A percentile compares a stretch with the other conserved stretches of the same genome.
Conservation (phyloP, 2,329 filamentous ascomycete genomes). For the Rutstroemia sydowiana region DNA sequence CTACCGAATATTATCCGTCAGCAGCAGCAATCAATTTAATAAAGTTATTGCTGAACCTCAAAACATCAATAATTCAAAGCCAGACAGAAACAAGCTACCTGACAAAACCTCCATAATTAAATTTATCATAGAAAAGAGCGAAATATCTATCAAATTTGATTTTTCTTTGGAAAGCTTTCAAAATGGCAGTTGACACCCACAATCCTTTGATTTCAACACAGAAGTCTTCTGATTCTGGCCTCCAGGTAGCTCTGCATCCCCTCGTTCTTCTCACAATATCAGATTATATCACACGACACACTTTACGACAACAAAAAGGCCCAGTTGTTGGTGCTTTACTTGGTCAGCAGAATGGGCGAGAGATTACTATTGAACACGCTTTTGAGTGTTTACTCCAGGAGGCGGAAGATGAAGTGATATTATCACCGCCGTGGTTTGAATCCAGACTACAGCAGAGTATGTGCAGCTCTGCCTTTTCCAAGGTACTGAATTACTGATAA, state of each 20-base stretch:
- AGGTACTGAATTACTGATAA: too few species aligned
- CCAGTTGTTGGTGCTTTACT: slow-evolving; percentile 83
- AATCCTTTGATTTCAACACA: slow-evolving; percentile 59
- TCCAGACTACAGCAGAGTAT: slow-evolving; percentile 78
- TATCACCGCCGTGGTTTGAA: slow-evolving; percentile 67
- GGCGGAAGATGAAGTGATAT: slow-evolving; percentile 47
- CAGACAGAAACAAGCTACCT: background rate
- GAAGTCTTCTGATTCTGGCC: slow-evolving; percentile 56
- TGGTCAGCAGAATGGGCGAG: slow-evolving; percentile 82
- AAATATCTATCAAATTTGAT: background rate
- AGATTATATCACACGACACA: slow-evolving; percentile 91
- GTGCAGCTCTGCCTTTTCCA: slow-evolving; percentile 28
- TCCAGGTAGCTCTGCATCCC: slow-evolving; percentile 81
- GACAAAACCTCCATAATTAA: background rate
- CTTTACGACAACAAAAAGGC: slow-evolving; percentile 64
- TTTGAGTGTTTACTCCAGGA: slow-evolving; percentile 63
- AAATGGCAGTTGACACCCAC: slow-evolving; percentile 39
- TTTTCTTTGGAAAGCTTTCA: slow-evolving; percentile 12
- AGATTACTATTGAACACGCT: slow-evolving; percentile 86
- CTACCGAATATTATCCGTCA: background rate
- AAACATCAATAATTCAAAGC: background rate
- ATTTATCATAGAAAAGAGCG: background rate
- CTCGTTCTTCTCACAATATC: slow-evolving; percentile 94
- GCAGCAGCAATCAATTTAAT: background rate
- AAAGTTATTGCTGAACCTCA: background rate